phyloP scores from a whole-genome alignment of 2,329 filamentous ascomycete genomes.

The Nannizziopsis arthrosporioides region DNA sequence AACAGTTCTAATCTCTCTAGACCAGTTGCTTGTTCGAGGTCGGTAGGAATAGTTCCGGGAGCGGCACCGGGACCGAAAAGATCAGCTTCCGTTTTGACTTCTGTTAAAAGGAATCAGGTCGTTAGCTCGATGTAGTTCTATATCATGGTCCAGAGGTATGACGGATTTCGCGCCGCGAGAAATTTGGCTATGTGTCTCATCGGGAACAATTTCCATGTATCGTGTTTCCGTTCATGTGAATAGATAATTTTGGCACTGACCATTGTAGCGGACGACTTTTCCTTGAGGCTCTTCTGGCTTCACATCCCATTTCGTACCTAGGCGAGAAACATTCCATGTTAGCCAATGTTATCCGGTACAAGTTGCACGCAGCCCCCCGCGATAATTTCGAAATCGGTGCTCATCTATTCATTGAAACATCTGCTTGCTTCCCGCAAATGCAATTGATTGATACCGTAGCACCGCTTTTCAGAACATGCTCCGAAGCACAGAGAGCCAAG shows the following conservation, averaged over 20 bases:
- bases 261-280: constrained; percentile 36
- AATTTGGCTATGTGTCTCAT: neutral
- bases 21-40: constrained; percentile 92
- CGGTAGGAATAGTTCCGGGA: constrained; percentile 76
- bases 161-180: too few species aligned
- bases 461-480: too few species aligned
- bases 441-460: neutral
- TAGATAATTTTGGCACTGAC: constrained; percentile 25
- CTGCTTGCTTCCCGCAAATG: neutral
- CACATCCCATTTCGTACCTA: constrained; percentile 29
- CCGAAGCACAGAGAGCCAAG: too few species aligned
- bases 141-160: too few species aligned
- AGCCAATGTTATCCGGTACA: constrained; percentile 3
- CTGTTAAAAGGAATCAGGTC: constrained; percentile 38
- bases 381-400: too few species aligned
- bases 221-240: neutral
- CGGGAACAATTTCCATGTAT: neutral
- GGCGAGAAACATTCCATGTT: constrained; percentile 9
- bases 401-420: neutral
- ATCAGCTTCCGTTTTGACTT: constrained; percentile 71
- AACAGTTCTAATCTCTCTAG: constrained; percentile 96
- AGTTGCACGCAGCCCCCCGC: too few species aligned
- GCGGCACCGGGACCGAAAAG: constrained; percentile 72
- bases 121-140: too few species aligned
- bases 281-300: constrained; percentile 30